Evolutionary conservation across 768 basidiomycete species (phyloP).

Genomic region (Podaxis sp.): DNA sequence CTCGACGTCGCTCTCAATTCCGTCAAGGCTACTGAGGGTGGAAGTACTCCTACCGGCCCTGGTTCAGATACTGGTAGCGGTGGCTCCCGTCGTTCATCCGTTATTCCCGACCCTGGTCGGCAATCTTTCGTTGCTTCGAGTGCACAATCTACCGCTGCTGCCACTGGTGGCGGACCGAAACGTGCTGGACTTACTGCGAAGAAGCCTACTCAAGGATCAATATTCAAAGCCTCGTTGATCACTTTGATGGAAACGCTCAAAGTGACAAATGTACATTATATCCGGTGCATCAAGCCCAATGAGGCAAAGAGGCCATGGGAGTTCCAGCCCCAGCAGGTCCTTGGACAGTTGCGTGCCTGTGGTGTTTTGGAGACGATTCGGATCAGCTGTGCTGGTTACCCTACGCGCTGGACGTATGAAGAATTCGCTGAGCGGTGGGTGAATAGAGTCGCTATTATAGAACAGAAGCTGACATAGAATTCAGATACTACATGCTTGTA

Average conservation of each 20-base stretch:
- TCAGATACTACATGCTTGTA: constrained; percentile 96
- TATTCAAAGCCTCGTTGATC: constrained; percentile 94
- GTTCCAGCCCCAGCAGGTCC: constrained; percentile 91
- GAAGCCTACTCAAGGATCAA: constrained; percentile 97
- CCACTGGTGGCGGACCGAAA: constrained; percentile 48
- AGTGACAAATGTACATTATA: constrained; percentile 98
- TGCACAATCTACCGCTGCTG: constrained; percentile 28
- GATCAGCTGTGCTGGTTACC: constrained; percentile 98
- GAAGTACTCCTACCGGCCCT: constrained; percentile 73
- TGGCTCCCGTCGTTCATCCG: constrained; percentile 76
- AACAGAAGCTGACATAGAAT: constrained; percentile 7
- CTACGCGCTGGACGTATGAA: constrained; percentile 96
- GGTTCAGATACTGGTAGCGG: constrained; percentile 76
- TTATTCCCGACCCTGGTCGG: constrained; percentile 87
- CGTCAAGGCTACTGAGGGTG: constrained; percentile 63
- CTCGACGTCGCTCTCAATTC: constrained; percentile 86
- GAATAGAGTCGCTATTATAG: not conserved
- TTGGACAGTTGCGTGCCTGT: constrained; percentile 93
- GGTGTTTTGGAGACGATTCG: constrained; percentile 99
- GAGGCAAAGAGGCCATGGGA: constrained; percentile 97
- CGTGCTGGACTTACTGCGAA: constrained; percentile 66
- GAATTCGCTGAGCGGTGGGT: constrained; percentile 95
- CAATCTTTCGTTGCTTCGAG: constrained; percentile 62
- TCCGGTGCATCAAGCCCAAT: constrained; percentile 99
- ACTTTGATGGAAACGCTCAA: constrained; percentile 96